A percentile compares a stretch with the other conserved stretches of the same genome.
These are phyloP conservation scores for Linum lewisii DNA, from an alignment of 345 rosid genomes.

Conservation along the genomic window DNA sequence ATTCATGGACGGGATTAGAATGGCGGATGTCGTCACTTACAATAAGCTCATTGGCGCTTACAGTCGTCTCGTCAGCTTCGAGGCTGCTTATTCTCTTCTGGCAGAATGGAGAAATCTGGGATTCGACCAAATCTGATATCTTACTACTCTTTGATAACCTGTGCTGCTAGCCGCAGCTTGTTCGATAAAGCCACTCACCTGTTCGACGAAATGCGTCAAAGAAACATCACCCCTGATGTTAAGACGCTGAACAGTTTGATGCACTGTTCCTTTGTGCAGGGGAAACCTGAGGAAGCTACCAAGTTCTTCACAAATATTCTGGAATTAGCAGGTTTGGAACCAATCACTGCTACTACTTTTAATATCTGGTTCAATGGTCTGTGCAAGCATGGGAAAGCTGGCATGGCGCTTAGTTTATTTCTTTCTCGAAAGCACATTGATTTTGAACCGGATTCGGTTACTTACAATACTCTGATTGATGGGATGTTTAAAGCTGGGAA, in stretches of 20 bases:
- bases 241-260: constrained; percentile 80
- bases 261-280: constrained; percentile 61
- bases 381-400: constrained; percentile 49
- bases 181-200: constrained; percentile 35
- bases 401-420: constrained; percentile 48
- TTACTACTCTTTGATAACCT: constrained; percentile 56
- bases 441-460: constrained; percentile 40
- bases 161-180: constrained; percentile 37
- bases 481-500: constrained; percentile 63
- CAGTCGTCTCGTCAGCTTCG: constrained; percentile 45
- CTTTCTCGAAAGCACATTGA: constrained; percentile 42
- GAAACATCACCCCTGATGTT: constrained; percentile 51
- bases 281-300: constrained; percentile 55
- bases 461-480: constrained; percentile 64
- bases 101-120: constrained; percentile 61
- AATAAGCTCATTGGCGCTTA: constrained; percentile 57
- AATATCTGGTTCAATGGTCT: constrained; percentile 75
- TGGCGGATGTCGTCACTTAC: constrained; percentile 84
- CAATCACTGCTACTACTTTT: constrained; percentile 42
- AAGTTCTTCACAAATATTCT: constrained; percentile 39
- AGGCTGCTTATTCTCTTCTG: constrained; percentile 48
- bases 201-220: constrained; percentile 76
- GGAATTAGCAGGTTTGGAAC: constrained; percentile 24
- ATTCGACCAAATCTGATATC: constrained; percentile 50
- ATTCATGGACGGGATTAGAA: constrained; percentile 48